Percentiles rank a stretch among this genome's conserved stretches.
Evolutionary conservation across 2,329 filamentous ascomycete genomes (phyloP).

Genomic region (Sporothrix schenckii): DNA sequence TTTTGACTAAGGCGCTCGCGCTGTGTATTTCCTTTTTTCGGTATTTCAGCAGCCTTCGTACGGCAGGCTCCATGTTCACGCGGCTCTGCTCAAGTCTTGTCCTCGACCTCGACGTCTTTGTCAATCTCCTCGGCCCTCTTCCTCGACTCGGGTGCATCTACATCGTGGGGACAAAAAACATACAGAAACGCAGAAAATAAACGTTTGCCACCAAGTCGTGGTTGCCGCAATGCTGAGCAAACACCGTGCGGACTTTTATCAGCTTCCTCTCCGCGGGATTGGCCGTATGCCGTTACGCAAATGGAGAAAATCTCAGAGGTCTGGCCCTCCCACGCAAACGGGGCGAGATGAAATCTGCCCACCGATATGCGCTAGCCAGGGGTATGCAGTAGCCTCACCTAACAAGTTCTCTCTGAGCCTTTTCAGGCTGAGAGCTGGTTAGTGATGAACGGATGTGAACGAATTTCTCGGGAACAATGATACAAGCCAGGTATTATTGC

Average conservation of each 20-base stretch:
- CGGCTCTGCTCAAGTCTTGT: constrained; percentile 1
- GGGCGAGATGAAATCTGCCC: neutral
- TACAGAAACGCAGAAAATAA: neutral
- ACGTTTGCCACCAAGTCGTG: neutral
- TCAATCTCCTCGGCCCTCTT: too few species aligned
- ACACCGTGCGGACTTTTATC: neutral
- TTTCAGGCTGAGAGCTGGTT: neutral
- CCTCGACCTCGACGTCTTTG: neutral
- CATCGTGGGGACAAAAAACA: neutral
- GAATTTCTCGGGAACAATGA: neutral
- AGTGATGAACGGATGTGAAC: too few species aligned
- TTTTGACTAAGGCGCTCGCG: too few species aligned
- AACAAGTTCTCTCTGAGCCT: neutral
- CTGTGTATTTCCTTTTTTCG: neutral
- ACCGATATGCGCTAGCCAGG: neutral
- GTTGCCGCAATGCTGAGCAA: too few species aligned
- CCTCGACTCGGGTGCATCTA: constrained; percentile 1
- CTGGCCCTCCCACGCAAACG: constrained; percentile 5
- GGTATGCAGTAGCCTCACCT: neutral
- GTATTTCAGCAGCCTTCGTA: neutral
- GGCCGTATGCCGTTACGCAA: neutral
- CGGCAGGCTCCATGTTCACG: neutral
- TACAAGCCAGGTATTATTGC: neutral
- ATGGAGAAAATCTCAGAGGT: constrained; percentile 4
- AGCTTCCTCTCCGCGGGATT: constrained; percentile 1